These are phyloP conservation scores for Ophiostoma tasmaniense DNA, from an alignment of 2,329 filamentous ascomycete species.

Conservation along the genomic window DNA sequence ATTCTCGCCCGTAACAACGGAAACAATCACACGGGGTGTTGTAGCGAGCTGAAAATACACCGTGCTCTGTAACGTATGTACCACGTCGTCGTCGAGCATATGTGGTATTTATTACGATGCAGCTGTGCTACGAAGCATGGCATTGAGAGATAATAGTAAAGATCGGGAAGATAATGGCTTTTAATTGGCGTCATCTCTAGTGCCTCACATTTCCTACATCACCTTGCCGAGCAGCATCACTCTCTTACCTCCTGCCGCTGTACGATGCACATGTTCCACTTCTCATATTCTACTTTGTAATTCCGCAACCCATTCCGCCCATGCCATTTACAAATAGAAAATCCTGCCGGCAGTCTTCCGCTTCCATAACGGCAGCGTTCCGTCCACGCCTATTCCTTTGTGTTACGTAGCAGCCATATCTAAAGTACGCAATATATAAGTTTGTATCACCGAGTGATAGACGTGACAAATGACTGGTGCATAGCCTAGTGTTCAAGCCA, in stretches of 20 bases:
- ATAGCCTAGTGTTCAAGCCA: background rate
- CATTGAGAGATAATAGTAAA: no score
- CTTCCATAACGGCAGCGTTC: background rate
- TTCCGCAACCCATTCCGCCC: background rate
- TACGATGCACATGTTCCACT: background rate
- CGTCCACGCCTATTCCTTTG: background rate
- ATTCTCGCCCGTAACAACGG: no score
- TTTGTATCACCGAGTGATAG: background rate
- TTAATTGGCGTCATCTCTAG: background rate
- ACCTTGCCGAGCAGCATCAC: background rate
- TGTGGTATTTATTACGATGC: no score
- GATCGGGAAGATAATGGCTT: background rate
- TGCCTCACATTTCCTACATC: background rate
- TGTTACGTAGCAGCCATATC: background rate
- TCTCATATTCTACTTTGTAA: background rate
- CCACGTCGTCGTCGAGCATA: no score
- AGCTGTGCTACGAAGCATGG: no score
- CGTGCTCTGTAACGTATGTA: no score
- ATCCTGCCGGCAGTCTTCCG: background rate
- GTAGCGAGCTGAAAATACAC: no score
- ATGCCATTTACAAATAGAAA: background rate
- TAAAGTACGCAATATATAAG: background rate
- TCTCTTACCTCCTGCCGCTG: background rate
- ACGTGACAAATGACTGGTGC: no score
- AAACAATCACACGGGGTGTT: no score